These are phyloP conservation scores for Yamadazyma sp. DNA, from an alignment of 805 yeast genomes.

Conservation along the genomic window DNA sequence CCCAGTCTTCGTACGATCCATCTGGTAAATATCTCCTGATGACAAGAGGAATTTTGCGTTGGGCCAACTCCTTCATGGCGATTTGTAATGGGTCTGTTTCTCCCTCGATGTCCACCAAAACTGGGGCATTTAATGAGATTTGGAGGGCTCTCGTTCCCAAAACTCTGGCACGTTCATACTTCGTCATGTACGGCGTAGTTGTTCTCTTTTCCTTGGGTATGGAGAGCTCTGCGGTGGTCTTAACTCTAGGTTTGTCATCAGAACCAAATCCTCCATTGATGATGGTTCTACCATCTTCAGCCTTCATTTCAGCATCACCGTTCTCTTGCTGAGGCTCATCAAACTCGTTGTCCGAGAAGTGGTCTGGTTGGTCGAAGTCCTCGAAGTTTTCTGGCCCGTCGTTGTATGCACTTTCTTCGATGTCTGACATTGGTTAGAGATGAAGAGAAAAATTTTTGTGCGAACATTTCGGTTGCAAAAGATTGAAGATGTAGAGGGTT, in stretches of 20 bases:
- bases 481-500: no score
- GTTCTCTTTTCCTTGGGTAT: constrained; percentile 85
- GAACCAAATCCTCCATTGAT: constrained; percentile 70
- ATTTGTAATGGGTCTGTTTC: constrained; percentile 98
- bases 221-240: constrained; percentile 76
- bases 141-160: constrained; percentile 97
- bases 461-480: constrained; percentile 5
- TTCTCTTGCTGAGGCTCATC: constrained; percentile 35
- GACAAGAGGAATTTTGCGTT: constrained; percentile 91
- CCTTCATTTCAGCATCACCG: constrained; percentile 45
- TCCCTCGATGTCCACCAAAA: constrained; percentile 95
- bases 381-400: constrained; percentile 69
- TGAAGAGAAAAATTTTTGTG: constrained; percentile 8
- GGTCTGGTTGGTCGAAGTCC: constrained; percentile 80
- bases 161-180: constrained; percentile 96
- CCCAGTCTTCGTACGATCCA: constrained; percentile 98
- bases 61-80: constrained; percentile 95
- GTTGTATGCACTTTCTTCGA: constrained; percentile 54
- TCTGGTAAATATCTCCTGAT: constrained; percentile 96
- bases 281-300: constrained; percentile 73
- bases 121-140: constrained; percentile 98
- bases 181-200: constrained; percentile 98
- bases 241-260: constrained; percentile 53
- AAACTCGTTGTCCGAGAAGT: constrained; percentile 72
- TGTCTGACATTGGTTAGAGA: constrained; percentile 36